These are phyloP conservation scores for Iris pallida DNA, from an alignment of 116 monocot genomes.

Conservation along the genomic window DNA sequence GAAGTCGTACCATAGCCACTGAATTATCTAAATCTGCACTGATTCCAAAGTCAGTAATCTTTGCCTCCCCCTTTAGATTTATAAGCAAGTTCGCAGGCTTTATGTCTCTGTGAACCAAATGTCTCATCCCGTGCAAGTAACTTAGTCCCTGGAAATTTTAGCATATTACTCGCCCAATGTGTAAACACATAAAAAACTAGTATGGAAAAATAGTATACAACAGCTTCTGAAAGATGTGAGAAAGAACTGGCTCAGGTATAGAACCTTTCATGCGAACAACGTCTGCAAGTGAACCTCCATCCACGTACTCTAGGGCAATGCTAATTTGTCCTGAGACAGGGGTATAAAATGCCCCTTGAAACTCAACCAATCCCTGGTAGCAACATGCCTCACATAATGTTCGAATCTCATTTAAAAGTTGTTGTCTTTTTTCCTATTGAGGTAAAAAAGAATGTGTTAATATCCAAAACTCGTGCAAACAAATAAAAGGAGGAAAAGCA, in stretches of 20 bases:
- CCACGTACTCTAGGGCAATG: conserved; percentile 96
- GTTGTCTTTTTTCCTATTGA: too few relatives aligned
- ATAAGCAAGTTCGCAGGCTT: conserved; percentile 97
- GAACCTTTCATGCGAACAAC: conserved; percentile 48
- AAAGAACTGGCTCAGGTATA: conserved; percentile 81
- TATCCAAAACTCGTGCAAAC: too few relatives aligned
- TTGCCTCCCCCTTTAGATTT: too few relatives aligned
- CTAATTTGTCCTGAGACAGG: conserved; percentile 92
- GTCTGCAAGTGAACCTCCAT: conserved; percentile 96
- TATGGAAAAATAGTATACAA: conserved; percentile 13
- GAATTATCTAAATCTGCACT: conserved; percentile 93
- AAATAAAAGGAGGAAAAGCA: too few relatives aligned
- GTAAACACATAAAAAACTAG: too few relatives aligned
- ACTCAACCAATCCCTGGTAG: conserved; percentile 67
- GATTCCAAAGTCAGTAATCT: conserved; percentile 95
- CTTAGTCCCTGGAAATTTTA: conserved; percentile 58
- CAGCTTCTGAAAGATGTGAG: conserved; percentile 62
- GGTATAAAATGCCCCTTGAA: conserved; percentile 38
- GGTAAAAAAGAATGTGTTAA: too few relatives aligned
- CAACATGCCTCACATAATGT: conserved; percentile 92
- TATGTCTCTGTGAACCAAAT: conserved; percentile 95
- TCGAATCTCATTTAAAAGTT: too few relatives aligned
- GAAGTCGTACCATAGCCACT: conserved; percentile 88
- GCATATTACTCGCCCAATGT: conserved; percentile 6
- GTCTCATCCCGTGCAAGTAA: conserved; percentile 82